phyloP scores from a whole-genome alignment of 139 green algal genomes.

The Yamagishiella unicocca region DNA sequence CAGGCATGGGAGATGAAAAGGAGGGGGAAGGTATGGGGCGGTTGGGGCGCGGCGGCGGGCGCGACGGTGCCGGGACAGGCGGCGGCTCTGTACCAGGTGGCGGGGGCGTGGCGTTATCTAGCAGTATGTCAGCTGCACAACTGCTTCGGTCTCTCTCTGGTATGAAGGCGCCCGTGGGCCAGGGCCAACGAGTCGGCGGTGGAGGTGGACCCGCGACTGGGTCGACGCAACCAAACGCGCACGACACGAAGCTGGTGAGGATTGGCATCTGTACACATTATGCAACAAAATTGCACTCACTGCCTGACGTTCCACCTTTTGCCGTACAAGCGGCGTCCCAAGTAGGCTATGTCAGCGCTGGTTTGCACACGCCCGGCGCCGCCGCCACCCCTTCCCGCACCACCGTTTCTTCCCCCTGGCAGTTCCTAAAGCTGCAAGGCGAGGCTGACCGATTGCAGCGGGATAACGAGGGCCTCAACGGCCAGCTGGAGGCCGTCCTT shows the following conservation, averaged over 20 bases:
- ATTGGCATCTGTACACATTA: too few relatives aligned
- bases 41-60: too few relatives aligned
- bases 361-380: too few relatives aligned
- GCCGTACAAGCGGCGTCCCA: too few relatives aligned
- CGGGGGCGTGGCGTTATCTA: background rate
- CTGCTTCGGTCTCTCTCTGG: slow-evolving; percentile 11
- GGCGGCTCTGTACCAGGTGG: too few relatives aligned
- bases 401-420: background rate
- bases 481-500: slow-evolving; percentile 26
- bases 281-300: too few relatives aligned
- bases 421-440: slow-evolving; percentile 11
- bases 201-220: background rate
- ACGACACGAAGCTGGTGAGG: background rate
- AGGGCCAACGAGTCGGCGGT: background rate
- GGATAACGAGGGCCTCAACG: slow-evolving; percentile 20
- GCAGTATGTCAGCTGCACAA: background rate
- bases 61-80: too few relatives aligned
- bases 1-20: too few relatives aligned
- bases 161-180: background rate
- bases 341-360: too few relatives aligned
- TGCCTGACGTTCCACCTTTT: too few relatives aligned
- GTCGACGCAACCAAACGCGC: background rate
- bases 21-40: too few relatives aligned
- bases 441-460: slow-evolving; percentile 4
- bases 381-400: background rate